Base-by-base conservation (phyloP, 805 yeast genomes). In the Ogataea paradorogensis region DNA sequence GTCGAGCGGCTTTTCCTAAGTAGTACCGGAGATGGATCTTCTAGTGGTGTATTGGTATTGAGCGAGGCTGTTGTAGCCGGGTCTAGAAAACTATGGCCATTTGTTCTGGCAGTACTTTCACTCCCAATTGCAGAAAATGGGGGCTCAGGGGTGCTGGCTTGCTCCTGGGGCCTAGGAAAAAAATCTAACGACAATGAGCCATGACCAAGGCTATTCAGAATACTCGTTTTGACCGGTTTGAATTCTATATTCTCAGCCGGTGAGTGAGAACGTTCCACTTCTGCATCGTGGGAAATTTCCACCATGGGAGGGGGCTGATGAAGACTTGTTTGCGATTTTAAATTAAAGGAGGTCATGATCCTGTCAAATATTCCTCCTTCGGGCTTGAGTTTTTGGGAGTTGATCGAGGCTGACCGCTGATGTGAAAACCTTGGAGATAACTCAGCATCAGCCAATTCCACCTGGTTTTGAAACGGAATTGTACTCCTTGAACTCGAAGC, bases 201-300 rank as follows among this genome's bases (percentile, higher is more conserved):
- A 30, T 65, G 58, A 2, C 82, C 82, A 33, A 77, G 41, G 0
- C 79, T 67, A 39, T 64, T 68, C 16, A 75, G 44, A 0, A 76
- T 70, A 3, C 76, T 63, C 28, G 69, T 69, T 33, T 74, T 62
- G 4, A 76, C 58, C 0, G 78, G 70, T 39, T 62, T 70, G 48
- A 77, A 77, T 22, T 65, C 70, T 15, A 76, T 71, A 20, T 61
- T 61, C 7, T 63, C 53, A 0, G 42, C 35, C 3, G 46, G 42
- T 1, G 61, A 50, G 11, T 48, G 40, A 16, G 40, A 31, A 11
- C 39, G 18, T 11, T 42, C 42, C 13, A 26, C 11, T 4, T 13
- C 33, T 2, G 14, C 13, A 4, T 21, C 35, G 18, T 13, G 13
- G 14, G 45, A 18, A 11, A 27, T 13, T 11, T 27, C 41, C 7